Conservation (phyloP, 2,329 filamentous ascomycete genomes). For the Botrytis pseudocinerea region DNA sequence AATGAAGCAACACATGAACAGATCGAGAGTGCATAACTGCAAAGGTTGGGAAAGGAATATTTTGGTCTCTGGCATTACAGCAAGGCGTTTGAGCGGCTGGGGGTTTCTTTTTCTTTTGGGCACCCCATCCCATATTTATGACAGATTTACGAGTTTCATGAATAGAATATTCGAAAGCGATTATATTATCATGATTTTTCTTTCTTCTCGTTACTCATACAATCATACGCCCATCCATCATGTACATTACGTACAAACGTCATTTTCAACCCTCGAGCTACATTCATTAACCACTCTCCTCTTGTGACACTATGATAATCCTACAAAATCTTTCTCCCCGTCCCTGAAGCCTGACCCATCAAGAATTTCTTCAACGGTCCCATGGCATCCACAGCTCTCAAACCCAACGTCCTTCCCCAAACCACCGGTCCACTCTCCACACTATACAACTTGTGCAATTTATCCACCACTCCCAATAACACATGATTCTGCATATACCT, state of each 20-base stretch:
- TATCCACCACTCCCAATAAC: slow-evolving; percentile 79
- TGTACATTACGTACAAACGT: background rate
- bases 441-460: slow-evolving; percentile 91
- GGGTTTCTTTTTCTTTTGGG: background rate
- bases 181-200: background rate
- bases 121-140: background rate
- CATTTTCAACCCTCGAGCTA: background rate
- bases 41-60: background rate
- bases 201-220: background rate
- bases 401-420: slow-evolving; percentile 72
- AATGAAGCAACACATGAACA: background rate
- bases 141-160: background rate
- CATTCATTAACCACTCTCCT: background rate
- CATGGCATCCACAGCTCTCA: slow-evolving; percentile 74
- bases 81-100: slow-evolving; percentile 16
- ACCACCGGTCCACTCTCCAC: slow-evolving; percentile 77
- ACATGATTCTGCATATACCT: slow-evolving; percentile 81
- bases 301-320: background rate
- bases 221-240: background rate
- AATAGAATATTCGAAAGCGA: background rate
- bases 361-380: slow-evolving; percentile 78
- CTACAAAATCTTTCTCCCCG: slow-evolving; percentile 50
- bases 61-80: slow-evolving; percentile 13
- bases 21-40: background rate
- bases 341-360: slow-evolving; percentile 71